Base-by-base conservation (phyloP, 768 basidiomycete genomes). In the Brasilioporus rufonigricans region DNA sequence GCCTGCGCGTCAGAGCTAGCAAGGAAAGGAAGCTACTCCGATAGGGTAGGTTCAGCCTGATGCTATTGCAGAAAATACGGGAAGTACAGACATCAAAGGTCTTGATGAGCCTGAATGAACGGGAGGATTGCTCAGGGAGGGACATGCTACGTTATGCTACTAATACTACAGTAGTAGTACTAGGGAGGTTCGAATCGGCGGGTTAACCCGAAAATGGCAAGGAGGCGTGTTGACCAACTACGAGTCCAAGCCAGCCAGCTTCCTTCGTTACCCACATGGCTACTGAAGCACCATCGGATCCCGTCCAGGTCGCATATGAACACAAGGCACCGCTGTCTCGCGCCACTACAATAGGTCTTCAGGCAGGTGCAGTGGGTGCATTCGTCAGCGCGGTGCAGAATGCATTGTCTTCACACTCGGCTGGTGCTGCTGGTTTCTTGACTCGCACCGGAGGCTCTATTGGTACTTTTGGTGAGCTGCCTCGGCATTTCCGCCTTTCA, bases 391-490 rank as follows among this genome's bases (percentile, higher is more conserved):
- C 83, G 32, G 77, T 83, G 48, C 91, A 92, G 74, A 95, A 91
- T 80, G 89, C 89, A 27, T 75, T 93, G 56, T 84, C 83, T 41
- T 80, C 74, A 59, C 93, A 92, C 73, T 80, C 83, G 38, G 78
- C 79, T 60, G 94, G 91, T 64, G 91, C 90, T 53, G 79, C 86
- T 73, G 94, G 94, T 62, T 84, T 97, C 71, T 67, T 94, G 62
- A 92, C 92, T 49, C 79, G 93, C 60, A 91, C 87, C 31, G 93
- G 93, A 54, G 84, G 89, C 32, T 91, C 93, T 4, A 92, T 96
- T 68, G 93, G 90, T 12, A 84, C 93, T 70, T 96, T 97, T 65
- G 89, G 95, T 97, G 50, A 63, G 86, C 76, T 21, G 12, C 23
- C 39, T 45, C 26, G 10, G 40, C 48, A 23, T 50, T 23, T 23